Conservation (phyloP, 441 rosid genomes). For the Aleurites moluccanus region DNA sequence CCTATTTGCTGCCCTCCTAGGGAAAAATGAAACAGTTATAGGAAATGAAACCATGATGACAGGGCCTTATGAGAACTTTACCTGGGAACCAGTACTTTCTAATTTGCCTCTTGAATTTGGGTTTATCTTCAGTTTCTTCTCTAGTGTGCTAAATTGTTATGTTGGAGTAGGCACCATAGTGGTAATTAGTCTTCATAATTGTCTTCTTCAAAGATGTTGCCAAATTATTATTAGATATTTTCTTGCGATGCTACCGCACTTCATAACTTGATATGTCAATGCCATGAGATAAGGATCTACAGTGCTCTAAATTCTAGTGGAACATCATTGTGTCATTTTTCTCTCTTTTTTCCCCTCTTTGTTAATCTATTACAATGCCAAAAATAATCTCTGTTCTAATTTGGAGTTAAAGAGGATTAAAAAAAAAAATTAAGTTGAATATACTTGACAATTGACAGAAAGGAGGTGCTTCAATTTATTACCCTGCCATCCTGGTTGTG, state of each 20-base stretch:
- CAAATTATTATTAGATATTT: neutral
- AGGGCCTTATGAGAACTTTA: neutral
- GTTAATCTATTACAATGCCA: neutral
- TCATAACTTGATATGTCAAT: no score
- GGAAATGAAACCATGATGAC: no score
- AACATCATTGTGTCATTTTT: neutral
- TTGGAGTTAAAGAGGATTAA: neutral
- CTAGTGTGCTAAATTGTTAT: neutral
- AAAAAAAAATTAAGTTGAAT: neutral
- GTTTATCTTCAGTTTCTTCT: neutral
- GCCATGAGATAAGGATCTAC: no score
- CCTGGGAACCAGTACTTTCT: neutral
- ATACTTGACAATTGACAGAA: no score
- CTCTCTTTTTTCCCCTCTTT: neutral
- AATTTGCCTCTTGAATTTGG: neutral
- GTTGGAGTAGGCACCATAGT: neutral
- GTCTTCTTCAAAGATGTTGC: neutral
- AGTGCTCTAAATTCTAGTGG: neutral
- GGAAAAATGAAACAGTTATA: no score
- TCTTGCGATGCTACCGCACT: no score
- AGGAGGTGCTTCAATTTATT: no score
- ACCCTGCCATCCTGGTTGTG: neutral
- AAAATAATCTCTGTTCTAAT: neutral
- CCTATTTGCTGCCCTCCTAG: neutral
- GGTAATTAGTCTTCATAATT: neutral